Evolutionary conservation across 768 basidiomycete genomes (phyloP).

Genomic region (Clitopilus hobsonii): DNA sequence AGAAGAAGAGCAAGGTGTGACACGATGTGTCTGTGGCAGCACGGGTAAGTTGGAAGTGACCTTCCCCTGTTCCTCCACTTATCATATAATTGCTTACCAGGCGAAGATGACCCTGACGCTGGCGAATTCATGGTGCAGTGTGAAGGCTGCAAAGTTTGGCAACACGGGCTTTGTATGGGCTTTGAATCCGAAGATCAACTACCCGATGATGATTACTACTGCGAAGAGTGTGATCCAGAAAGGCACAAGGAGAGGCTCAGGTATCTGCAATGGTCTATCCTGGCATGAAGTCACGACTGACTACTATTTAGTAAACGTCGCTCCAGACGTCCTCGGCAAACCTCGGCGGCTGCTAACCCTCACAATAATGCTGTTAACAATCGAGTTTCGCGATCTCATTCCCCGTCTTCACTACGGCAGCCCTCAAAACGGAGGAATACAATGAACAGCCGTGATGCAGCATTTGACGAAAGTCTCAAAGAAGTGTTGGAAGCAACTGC

Average conservation of each 20-base stretch:
- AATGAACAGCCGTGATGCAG: conserved; percentile 96
- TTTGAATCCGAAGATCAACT: conserved; percentile 74
- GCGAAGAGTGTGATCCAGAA: conserved; percentile 89
- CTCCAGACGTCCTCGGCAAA: conserved; percentile 52
- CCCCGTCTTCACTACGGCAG: conserved; percentile 55
- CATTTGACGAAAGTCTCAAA: conserved; percentile 84
- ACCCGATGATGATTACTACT: conserved; percentile 82
- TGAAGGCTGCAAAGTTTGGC: conserved; percentile 96
- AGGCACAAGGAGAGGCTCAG: conserved; percentile 77
- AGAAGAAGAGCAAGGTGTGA: conserved; percentile 58
- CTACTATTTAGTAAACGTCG: conserved; percentile 47
- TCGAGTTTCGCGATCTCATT: conserved; percentile 73
- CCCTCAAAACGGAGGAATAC: conserved; percentile 89
- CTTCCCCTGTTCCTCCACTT: conserved; percentile 15
- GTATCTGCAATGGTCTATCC: conserved; percentile 40
- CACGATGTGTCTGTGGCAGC: conserved; percentile 85
- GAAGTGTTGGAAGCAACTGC: conserved; percentile 73
- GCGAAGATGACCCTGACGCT: conserved; percentile 74
- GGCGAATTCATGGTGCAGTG: conserved; percentile 98
- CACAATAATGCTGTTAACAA: conserved; percentile 38
- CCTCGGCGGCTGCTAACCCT: conserved; percentile 60
- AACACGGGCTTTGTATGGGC: conserved; percentile 96
- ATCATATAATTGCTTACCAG: conserved; percentile 21
- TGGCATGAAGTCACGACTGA: conserved; percentile 11
- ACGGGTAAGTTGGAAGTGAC: conserved; percentile 46